Evolutionary conservation across 1,284 basidiomycete species (phyloP), one percentile per base, ranked within the genome.

Genomic region (Mycena citricolor): DNA sequence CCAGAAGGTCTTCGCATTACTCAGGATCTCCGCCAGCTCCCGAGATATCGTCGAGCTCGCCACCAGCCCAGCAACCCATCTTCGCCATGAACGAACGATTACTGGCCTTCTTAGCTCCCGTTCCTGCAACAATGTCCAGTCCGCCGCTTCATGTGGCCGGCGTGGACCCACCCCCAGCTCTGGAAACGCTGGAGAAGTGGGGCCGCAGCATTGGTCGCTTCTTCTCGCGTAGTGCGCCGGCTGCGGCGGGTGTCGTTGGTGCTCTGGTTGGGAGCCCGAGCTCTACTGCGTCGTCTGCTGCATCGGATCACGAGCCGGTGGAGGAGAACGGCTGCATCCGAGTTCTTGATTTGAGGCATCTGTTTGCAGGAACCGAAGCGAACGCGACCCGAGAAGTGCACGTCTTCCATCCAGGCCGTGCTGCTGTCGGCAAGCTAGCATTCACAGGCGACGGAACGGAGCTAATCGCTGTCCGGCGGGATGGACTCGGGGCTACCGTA

Each of bases 201-300:
- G 38, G 38, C 19, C 38, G 39, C 10, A 33, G 20, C 7, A 30
- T 51, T 17, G 50, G 51, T 8, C 47, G 51, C 5, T 75, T 79
- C 57, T 79, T 82, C 58, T 86, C 83, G 28, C 69, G 76, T 57
- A 83, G 82, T 54, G 81, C 82, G 1, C 84, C 83, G 12, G 74
- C 75, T 22, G 67, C 63, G 22, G 64, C 59, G 5, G 56, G 54
- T 32, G 45, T 56, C 22, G 16, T 35, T 30, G 23, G 19, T 20
- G 38, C 39, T 20, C 42, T 28, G 29, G 25, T n/a, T 16, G 35
- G 26, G 20, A 22, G 32, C 26, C 37, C 17, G 39, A 30, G 12
- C 30, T 40, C n/a, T 21, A 24, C 11, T 36, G 44, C 23, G 19
- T n/a, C 29, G 16, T 30, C 45, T 16, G 36, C 36, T 17, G 33